Base-by-base conservation (phyloP, 176 grass and related monocot genomes). In the Cymbopogon citratus region DNA sequence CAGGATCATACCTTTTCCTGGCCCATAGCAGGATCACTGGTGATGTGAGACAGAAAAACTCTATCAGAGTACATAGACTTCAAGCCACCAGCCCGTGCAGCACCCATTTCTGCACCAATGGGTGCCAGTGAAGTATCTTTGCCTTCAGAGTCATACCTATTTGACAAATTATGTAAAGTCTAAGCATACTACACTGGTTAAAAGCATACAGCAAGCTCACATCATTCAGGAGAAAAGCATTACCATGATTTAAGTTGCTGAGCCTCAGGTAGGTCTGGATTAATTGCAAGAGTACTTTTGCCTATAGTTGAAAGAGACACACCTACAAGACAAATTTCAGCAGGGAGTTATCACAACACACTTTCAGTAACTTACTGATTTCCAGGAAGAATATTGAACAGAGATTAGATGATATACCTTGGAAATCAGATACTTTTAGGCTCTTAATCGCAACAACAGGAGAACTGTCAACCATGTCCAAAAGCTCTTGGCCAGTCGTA, bases 141-240 rank as follows among this genome's bases (percentile, higher is more conserved):
- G 18, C 96, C 96, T 86, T 99, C 92, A 75, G 85, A 93, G 28
- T 99, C 92, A 25, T 93, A 99, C 96, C 96, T 99, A 34, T 66
- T 66, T 41, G 3, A 67, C 33, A 81, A 81, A 77, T 84, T 34
- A 77, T 12, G 1, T 38, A 34, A 73, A 41, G 35, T 28, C 26
- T 28, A 38, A 72, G 62, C 12, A 67, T 26, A 19, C 13, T 8
- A 73, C 21, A 14, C 3, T 15, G 34, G 46, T 61, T 52, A 18
- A 43, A 49, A 71, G 13, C 0, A 0, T 63, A 31, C 41, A 38
- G 39, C 10, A 88, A 45, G 24, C 27, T 12, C 10, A 21, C 1
- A 46, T 25, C 59, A 1, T 70, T 35, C 56, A 72, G 25, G 13
- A 76, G 27, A 52, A 48, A 29, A 40, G 38, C 3, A 33, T 60